Conservation (phyloP, 139 green algal species). For the Coelastrella sp. region DNA sequence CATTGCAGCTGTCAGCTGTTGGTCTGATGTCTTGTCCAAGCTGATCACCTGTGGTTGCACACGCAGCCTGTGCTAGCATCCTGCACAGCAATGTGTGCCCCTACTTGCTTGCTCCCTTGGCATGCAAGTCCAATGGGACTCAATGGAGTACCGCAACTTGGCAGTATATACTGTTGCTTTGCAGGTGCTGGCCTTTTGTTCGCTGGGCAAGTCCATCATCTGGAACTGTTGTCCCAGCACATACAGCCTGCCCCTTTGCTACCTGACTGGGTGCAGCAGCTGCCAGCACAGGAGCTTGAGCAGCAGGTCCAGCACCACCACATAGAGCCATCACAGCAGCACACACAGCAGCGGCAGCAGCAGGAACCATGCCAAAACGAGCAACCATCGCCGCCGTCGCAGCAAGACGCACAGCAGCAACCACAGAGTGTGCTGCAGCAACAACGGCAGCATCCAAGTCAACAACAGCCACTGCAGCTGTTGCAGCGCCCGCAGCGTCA, state of each 20-base stretch:
- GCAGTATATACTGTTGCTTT: not conserved
- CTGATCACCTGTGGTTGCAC: too few species aligned
- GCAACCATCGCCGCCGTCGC: not conserved
- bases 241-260: not conserved
- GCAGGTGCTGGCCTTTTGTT: not conserved
- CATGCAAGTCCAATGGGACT: too few species aligned
- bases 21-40: too few species aligned
- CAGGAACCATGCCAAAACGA: not conserved
- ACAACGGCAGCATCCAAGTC: not conserved
- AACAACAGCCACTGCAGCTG: constrained; percentile 2
- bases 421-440: not conserved
- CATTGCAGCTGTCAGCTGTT: not conserved
- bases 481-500: not conserved
- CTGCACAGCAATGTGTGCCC: too few species aligned
- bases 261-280: constrained; percentile 5
- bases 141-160: not conserved
- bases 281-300: not conserved
- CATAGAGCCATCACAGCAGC: not conserved
- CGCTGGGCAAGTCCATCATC: constrained; percentile 3
- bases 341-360: not conserved
- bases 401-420: not conserved
- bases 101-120: too few species aligned
- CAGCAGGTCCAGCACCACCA: not conserved
- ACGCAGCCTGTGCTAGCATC: too few species aligned
- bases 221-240: constrained; percentile 16